A percentile compares a stretch with the other conserved stretches of the same genome.
Evolutionary conservation across 345 rosid species (phyloP).

Genomic region (Euphorbia peplus): DNA sequence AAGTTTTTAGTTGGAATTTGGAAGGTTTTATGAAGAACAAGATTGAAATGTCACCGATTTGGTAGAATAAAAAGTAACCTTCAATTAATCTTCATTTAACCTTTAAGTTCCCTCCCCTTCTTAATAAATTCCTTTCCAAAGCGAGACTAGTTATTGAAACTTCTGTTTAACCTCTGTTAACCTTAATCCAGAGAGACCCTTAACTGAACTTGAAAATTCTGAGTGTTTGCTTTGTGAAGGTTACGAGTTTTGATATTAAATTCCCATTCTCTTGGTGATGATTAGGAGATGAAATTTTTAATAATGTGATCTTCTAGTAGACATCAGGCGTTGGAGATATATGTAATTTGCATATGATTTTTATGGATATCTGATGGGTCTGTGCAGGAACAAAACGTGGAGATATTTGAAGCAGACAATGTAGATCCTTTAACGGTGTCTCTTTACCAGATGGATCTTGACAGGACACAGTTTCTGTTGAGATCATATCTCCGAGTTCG

Average conservation of each 20-base stretch:
- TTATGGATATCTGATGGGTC: not conserved
- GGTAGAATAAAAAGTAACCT: too few species aligned
- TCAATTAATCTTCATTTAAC: too few species aligned
- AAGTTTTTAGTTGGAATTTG: too few species aligned
- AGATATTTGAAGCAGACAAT: constrained; percentile 34
- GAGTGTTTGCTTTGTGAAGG: not conserved
- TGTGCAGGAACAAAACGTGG: constrained; percentile 59
- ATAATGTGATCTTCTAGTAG: not conserved
- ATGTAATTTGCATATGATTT: not conserved
- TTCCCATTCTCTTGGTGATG: not conserved
- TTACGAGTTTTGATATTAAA: not conserved
- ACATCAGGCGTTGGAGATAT: not conserved
- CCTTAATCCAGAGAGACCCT: too few species aligned
- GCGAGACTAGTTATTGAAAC: too few species aligned
- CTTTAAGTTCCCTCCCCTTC: too few species aligned
- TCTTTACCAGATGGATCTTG: constrained; percentile 85
- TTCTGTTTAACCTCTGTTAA: too few species aligned
- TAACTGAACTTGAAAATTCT: not conserved
- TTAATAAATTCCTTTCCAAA: too few species aligned
- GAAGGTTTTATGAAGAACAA: too few species aligned
- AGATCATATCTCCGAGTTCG: constrained; percentile 88
- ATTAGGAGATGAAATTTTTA: not conserved
- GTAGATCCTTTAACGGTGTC: constrained; percentile 67
- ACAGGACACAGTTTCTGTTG: constrained; percentile 71
- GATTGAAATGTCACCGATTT: too few species aligned